Evolutionary conservation across 306 rosid genomes (phyloP).

Genomic region (Pyrus bretschneideri): DNA sequence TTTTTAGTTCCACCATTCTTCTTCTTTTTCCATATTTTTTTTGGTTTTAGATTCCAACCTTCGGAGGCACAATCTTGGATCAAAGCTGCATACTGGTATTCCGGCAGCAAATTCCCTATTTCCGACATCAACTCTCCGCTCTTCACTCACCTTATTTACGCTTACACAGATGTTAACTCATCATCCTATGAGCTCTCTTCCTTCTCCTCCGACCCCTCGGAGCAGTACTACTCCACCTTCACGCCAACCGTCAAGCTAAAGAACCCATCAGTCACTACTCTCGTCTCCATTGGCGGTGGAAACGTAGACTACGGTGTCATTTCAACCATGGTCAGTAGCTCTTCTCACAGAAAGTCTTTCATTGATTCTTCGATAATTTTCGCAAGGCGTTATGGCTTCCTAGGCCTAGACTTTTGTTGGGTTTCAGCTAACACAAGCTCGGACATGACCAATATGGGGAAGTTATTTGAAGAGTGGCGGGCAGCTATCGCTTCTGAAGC

Average conservation of each 20-base stretch:
- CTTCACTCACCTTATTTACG: constrained; percentile 30
- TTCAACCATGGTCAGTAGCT: constrained; percentile 19
- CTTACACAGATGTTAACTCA: constrained; percentile 22
- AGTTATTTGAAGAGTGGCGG: constrained; percentile 43
- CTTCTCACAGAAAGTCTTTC: constrained; percentile 32
- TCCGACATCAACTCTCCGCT: constrained; percentile 27
- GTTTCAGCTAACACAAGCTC: constrained; percentile 12
- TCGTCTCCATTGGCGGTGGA: constrained; percentile 32
- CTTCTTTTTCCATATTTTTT: background rate
- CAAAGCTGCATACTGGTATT: constrained; percentile 25
- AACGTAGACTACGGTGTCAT: constrained; percentile 2
- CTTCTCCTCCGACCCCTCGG: background rate
- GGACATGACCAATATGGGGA: constrained; percentile 26
- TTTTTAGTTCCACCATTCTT: background rate
- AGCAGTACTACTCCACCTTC: constrained; percentile 25
- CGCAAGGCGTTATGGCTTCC: constrained; percentile 35
- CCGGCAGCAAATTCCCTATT: background rate
- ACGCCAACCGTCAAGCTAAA: constrained; percentile 25
- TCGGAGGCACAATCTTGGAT: constrained; percentile 27
- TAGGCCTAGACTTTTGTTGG: constrained; percentile 41
- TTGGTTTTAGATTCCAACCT: background rate
- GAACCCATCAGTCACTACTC: constrained; percentile 39
- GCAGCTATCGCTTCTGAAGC: constrained; percentile 30
- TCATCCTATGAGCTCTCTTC: constrained; percentile 24
- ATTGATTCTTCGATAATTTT: constrained; percentile 36